Percentiles rank a stretch among this genome's conserved stretches.
Conservation (phyloP, 1,284 basidiomycete genomes). For the Ceratorhiza oryzae-sativae region DNA sequence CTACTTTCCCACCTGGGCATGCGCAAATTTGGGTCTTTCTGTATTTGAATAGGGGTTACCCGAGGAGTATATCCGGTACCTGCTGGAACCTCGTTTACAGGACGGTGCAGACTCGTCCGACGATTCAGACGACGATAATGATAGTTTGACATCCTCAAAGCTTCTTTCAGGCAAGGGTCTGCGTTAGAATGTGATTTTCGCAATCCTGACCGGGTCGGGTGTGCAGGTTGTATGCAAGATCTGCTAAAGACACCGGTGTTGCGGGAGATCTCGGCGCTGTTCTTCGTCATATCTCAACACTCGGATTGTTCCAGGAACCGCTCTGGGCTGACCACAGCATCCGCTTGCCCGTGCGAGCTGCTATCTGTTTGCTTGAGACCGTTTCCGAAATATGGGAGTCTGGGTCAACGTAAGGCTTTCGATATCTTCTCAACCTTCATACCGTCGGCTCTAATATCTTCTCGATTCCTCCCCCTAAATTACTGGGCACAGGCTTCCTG, state of each 20-base stretch:
- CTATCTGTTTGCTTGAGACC: slow-evolving; percentile 9
- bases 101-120: neutral
- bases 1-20: neutral
- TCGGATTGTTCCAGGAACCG: slow-evolving; percentile 12
- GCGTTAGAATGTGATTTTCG: slow-evolving; percentile 7
- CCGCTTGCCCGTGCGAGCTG: slow-evolving; percentile 20
- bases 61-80: slow-evolving; percentile 33
- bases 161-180: slow-evolving; percentile 32
- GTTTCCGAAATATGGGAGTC: slow-evolving; percentile 23
- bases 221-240: slow-evolving; percentile 27
- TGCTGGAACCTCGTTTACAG: slow-evolving; percentile 22
- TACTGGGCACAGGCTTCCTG: slow-evolving; percentile 23
- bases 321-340: slow-evolving; percentile 10
- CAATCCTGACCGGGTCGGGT: neutral
- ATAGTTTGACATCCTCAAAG: slow-evolving; percentile 7
- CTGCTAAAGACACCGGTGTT: slow-evolving; percentile 21
- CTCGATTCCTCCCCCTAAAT: neutral
- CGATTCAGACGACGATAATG: neutral
- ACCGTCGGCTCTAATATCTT: neutral
- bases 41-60: slow-evolving; percentile 16
- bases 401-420: slow-evolving; percentile 29
- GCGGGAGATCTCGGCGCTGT: slow-evolving; percentile 14
- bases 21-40: neutral
- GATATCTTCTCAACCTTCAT: slow-evolving; percentile 11
- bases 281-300: slow-evolving; percentile 1